Evolutionary conservation across 73 alveolate genomes (phyloP), one percentile per base, ranked within the genome.

Genomic region (Paramecium tetraurelia): DNA sequence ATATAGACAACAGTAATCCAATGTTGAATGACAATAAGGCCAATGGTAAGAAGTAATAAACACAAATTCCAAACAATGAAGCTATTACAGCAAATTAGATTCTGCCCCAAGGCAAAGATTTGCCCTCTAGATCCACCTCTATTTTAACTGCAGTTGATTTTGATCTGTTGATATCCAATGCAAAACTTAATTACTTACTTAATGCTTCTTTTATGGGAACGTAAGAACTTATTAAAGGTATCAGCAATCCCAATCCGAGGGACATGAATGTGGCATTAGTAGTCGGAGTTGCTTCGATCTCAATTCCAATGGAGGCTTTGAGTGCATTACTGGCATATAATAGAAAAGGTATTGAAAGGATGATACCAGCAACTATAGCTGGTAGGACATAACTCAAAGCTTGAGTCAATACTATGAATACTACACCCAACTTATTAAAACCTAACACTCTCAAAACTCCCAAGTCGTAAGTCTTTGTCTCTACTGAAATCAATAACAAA

Each of bases 11-110:
- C 22, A 98, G 85, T 95, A 98, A 85, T 33, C 97, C 96, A 85
- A 98, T 94, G 90, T 97, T 95, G 63, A 96, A 53, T 22, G 98
- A 95, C 5, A 98, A 89, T 89, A 98, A 86, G 12, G 99, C 94
- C 50, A 98, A 80, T 11, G 99, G 99, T 68, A 98, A 92, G 88
- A 97, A 96, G 93, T 98, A 98, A 92, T 97, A 98, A 58, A 98
- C 96, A 7, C 98, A 92, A 27, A 98, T 93, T 3, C 99, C 99
- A 95, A 97, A 97, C 59, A 98, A 90, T 21, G 97, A 97, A 40
- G 99, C 94, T n/a, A 98, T 80, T 9, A 95, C 59, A 11, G 99
- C 99, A 87, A 97, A 98, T 20, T 72, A 83, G 24, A 77, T 83
- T 27, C 59, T 33, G 24, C 92, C 92, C 93, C 92, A 77, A 36